Evolutionary conservation across 2,329 filamentous ascomycete species (phyloP), one percentile per base, ranked within the genome.

Genomic region (Pseudocercospora vitis): DNA sequence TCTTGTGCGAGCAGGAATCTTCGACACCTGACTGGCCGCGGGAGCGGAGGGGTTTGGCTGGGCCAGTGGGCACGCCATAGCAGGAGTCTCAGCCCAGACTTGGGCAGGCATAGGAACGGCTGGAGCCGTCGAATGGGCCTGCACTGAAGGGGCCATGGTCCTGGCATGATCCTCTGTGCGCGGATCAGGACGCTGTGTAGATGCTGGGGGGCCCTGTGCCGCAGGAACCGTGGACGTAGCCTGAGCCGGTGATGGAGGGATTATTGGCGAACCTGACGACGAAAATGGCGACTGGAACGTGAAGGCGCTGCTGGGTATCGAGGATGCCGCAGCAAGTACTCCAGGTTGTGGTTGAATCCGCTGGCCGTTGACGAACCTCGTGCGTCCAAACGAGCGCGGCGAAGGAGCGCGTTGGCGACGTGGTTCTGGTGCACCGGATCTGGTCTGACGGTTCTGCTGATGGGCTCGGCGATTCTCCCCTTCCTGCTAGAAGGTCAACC

Each of bases 371-470:
- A 26, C 14, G 33, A 47, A 55, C 12, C 39, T 42, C 11, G 18
- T 32, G 4, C 28, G 21, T 11, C 48, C 53, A 6, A 19, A 21
- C n/a, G 31, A 16, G 6, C 53, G 40, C n/a, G 53, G 53, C 5
- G 48, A 51, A 9, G 47, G 23, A 19, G 52, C 39, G 31, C 53
- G 53, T n/a, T 28, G 4, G 7, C 53, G 32, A 11, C 31, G 21
- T 7, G 35, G 26, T 14, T 12, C 39, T 37, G 37, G 46, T 6
- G 31, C 28, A 18, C 24, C 16, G 12, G 16, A 42, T 49, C 21
- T 21, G 1, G 28, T 42, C 23, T n/a, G 47, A 40, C 28, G 46
- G 28, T 14, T 24, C 46, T 46, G 37, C 16, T 12, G 24, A 11
- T 37, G 47, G 14, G 14, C 19, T 14, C 29, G 45, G 12, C 51